phyloP scores from a whole-genome alignment of 768 basidiomycete species.

The Lepiota brunneoincarnata region DNA sequence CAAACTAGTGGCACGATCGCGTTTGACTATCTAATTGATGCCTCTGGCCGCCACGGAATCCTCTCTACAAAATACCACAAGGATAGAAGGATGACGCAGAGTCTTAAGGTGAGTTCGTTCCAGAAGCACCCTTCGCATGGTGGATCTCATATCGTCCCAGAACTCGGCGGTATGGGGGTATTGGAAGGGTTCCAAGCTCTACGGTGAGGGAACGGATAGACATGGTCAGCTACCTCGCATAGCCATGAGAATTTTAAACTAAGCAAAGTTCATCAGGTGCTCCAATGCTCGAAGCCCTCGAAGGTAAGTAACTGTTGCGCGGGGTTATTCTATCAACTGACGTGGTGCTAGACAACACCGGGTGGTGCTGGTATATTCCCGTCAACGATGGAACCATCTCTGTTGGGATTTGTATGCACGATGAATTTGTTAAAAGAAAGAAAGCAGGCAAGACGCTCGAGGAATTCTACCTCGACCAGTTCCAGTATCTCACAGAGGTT shows the following conservation, averaged over 20 bases:
- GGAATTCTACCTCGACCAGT: constrained; percentile 35
- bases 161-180: constrained; percentile 72
- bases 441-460: not conserved
- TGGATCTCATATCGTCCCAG: constrained; percentile 14
- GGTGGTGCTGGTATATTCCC: constrained; percentile 59
- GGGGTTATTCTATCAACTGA: too few species aligned
- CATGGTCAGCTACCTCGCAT: too few species aligned
- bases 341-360: constrained; percentile 21
- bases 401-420: constrained; percentile 48
- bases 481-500: constrained; percentile 32
- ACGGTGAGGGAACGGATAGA: too few species aligned
- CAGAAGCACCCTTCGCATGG: too few species aligned
- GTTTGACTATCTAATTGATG: constrained; percentile 65
- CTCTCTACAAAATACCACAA: constrained; percentile 58
- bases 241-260: too few species aligned
- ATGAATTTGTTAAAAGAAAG: constrained; percentile 15
- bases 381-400: constrained; percentile 48
- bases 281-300: constrained; percentile 46
- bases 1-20: constrained; percentile 34
- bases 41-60: constrained; percentile 56
- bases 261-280: too few species aligned
- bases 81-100: constrained; percentile 50
- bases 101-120: constrained; percentile 21
- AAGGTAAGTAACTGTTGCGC: constrained; percentile 30
- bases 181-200: constrained; percentile 41